Base-by-base conservation (phyloP, 1,284 basidiomycete genomes). In the Irpex rosettiformis region DNA sequence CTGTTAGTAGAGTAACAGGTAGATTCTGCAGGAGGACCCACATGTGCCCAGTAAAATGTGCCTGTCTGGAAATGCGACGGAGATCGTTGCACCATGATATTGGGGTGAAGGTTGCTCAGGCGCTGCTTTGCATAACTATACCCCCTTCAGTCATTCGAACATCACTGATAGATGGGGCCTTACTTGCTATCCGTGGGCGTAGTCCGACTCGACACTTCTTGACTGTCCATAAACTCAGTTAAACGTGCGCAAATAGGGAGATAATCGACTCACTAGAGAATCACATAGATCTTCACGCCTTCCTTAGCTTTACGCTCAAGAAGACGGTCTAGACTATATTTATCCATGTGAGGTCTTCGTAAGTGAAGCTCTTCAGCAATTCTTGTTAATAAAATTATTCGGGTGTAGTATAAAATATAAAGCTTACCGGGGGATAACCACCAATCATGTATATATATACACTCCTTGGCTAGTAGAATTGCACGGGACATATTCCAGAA, bases 11-110 rank as follows among this genome's bases (percentile, higher is more conserved):
- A n/a, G n/a, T n/a, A n/a, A n/a, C n/a, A n/a, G n/a, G n/a, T n/a
- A n/a, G n/a, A n/a, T n/a, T n/a, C n/a, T n/a, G n/a, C n/a, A n/a
- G n/a, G n/a, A n/a, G n/a, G n/a, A n/a, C n/a, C 67, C 66, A 94
- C 93, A 75, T 97, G 95, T 29, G 94, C 94, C 96, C 96, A 99
- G 71, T 97, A 97, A 72, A 98, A 94, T 0, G 96, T 98, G 3
- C 96, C 96, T 0, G 95, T 98, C 69, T 96, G 92, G 72, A 98
- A 95, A 74, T 99, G 96, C 3, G 94, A 96, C 0, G 97, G 97
- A 11, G 96, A 98, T 42, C 97, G 86, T 72, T 99, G 97, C 2
- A 99, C 88, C 83, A 96, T 89, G 61, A 99, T 93, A 72, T 99
- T 98, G 7, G 88, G 88, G 70, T 98, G 96, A 33, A 99, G 76